Evolutionary conservation across 2,329 filamentous ascomycete genomes (phyloP).

Genomic region (Fusarium sublunatum): DNA sequence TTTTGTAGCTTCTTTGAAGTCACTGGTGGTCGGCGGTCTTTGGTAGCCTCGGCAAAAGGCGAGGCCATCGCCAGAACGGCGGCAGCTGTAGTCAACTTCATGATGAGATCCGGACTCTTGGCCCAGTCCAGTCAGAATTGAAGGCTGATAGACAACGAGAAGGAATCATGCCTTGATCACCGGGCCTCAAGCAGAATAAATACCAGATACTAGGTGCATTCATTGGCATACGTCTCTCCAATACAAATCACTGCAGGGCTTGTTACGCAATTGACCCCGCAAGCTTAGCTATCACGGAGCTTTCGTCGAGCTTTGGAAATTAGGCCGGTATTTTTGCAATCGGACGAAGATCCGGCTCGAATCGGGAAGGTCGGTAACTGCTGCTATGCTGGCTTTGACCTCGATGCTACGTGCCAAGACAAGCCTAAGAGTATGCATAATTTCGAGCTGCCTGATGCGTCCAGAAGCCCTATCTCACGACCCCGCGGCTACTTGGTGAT

Average conservation of each 20-base stretch:
- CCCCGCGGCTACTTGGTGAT: conserved; percentile 8
- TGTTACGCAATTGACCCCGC: conserved; percentile 34
- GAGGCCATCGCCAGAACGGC: conserved; percentile 45
- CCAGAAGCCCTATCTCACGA: conserved; percentile 2
- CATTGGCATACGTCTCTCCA: conserved; percentile 12
- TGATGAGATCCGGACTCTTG: background rate
- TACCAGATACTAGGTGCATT: background rate
- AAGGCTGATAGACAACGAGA: background rate
- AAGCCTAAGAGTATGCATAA: conserved; percentile 33
- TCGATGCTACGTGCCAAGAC: conserved; percentile 39
- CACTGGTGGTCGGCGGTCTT: conserved; percentile 33
- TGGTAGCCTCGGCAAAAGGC: conserved; percentile 36
- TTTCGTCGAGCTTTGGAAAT: conserved; percentile 26
- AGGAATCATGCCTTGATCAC: too few relatives aligned
- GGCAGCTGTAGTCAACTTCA: conserved; percentile 35
- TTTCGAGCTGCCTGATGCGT: conserved; percentile 38
- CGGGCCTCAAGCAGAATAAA: background rate
- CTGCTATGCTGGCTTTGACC: conserved; percentile 15
- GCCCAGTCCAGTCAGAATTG: background rate
- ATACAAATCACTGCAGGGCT: background rate
- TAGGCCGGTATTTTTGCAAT: conserved; percentile 11
- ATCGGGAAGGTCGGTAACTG: conserved; percentile 35
- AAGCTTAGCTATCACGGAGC: conserved; percentile 25
- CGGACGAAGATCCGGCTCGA: conserved; percentile 12
- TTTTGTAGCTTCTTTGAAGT: conserved; percentile 43